phyloP scores from a whole-genome alignment of 2,329 filamentous ascomycete species.

The Epichloe hybrida region DNA sequence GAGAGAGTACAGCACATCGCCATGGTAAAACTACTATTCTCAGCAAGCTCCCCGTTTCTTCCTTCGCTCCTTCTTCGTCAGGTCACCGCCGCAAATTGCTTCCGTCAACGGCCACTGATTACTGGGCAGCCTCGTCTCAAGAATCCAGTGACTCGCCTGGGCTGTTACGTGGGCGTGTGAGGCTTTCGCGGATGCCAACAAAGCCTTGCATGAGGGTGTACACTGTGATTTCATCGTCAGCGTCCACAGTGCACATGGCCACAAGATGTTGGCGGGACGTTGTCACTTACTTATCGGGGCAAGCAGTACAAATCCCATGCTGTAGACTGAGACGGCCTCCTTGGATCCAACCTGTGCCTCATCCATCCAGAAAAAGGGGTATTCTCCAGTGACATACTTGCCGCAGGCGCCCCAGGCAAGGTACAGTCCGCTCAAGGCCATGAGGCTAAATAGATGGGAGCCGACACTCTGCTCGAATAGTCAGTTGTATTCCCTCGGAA shows the following conservation, averaged over 20 bases:
- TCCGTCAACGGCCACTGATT: no score
- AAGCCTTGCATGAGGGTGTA: constrained; percentile 37
- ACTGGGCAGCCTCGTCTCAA: neutral
- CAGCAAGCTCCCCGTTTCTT: neutral
- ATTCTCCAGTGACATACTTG: constrained; percentile 29
- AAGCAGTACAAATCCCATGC: constrained; percentile 29
- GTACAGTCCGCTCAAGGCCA: constrained; percentile 29
- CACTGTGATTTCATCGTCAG: constrained; percentile 20
- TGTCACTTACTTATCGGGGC: constrained; percentile 30
- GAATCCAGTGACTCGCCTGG: constrained; percentile 9
- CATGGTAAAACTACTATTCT: neutral
- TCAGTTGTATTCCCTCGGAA: constrained; percentile 3
- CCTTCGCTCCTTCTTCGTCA: no score
- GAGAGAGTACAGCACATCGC: neutral
- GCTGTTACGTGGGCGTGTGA: constrained; percentile 16
- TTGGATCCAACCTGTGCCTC: constrained; percentile 27
- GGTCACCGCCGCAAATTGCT: neutral
- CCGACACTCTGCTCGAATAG: constrained; percentile 26
- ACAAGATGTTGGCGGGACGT: neutral
- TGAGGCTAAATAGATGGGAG: constrained; percentile 28
- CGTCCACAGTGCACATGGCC: neutral
- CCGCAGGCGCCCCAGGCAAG: constrained; percentile 37
- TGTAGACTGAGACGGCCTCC: constrained; percentile 30
- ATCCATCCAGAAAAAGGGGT: constrained; percentile 39
- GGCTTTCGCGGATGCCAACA: constrained; percentile 32